Base-by-base conservation (phyloP, 441 rosid species). In the Brassica balearica region DNA sequence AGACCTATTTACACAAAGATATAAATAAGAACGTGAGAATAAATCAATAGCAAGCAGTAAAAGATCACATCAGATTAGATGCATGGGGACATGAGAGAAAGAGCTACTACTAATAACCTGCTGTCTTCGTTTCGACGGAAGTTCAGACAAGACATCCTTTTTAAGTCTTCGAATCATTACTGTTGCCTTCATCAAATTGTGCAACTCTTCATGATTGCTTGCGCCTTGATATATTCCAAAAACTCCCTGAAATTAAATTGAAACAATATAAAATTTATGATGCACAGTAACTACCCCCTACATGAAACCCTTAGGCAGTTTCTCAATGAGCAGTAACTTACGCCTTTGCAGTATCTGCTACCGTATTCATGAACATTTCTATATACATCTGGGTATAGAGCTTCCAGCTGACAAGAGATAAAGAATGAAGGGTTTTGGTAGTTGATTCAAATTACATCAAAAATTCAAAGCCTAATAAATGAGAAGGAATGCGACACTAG, bases 141-240 rank as follows among this genome's bases (percentile, higher is more conserved):
- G 99, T 87, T 96, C 85, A 67, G 86, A 46, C 73, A 96, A 97
- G 75, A 96, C 99, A 87, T 96, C 97, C 76, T 88, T 93, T 85
- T 96, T 96, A 60, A 91, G 93, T 81, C 99, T 89, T 73, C 99
- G 92, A 77, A 96, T 94, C 99, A 96, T 96, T 68, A 91, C 87
- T 19, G 99, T 96, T 79, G 98, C 95, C 90, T 92, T 96, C 89
- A 96, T 93, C 89, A 93, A 83, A 89, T 87, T 91, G 86, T 96
- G 99, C 88, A 96, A 85, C 84, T 96, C 99, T 60, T 96, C 99
- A 82, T 96, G 99, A 87, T 96, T 93, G 85, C 93, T 92, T 65
- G 99, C 89, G 63, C 98, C 99, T 88, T 96, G 98, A 87, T 92
- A 96, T 64, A 76, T 25, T 80, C 99, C 99, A 76, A 93, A 96